A percentile compares a stretch with the other conserved stretches of the same genome.
Conservation (phyloP, 192 early-diverging fungal genomes). For the Umbelopsis sp. region DNA sequence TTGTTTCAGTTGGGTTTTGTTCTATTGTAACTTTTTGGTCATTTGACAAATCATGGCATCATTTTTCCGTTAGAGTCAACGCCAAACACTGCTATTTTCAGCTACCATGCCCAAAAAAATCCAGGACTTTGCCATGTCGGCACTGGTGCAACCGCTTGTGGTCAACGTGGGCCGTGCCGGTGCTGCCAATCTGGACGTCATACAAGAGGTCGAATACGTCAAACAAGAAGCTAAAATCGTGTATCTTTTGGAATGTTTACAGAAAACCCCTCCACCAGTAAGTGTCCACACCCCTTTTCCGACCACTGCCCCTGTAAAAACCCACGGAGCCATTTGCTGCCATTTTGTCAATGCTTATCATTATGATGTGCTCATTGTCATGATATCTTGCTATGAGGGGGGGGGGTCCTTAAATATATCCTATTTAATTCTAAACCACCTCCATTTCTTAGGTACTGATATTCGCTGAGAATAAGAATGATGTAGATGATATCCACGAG, state of each 20-base stretch:
- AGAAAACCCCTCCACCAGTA: conserved; percentile 95
- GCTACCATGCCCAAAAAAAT: conserved; percentile 97
- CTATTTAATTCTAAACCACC: no score
- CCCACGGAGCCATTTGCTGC: no score
- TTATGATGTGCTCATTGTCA: no score
- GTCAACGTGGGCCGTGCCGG: conserved; percentile 99
- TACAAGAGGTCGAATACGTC: conserved; percentile 97
- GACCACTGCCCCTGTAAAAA: not conserved
- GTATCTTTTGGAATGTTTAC: conserved; percentile 92
- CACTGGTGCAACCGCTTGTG: conserved; percentile 85
- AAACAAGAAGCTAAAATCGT: conserved; percentile 95
- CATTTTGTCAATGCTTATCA: no score
- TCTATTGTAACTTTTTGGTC: no score
- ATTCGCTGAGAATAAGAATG: conserved; percentile 99
- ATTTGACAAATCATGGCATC: no score
- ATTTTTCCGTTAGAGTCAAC: conserved; percentile 62
- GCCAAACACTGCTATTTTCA: conserved; percentile 94
- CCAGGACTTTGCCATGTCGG: conserved; percentile 91
- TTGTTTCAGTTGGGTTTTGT: not conserved
- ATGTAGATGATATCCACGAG: conserved; percentile 99
- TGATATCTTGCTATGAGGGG: no score
- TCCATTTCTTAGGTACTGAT: conserved; percentile 69
- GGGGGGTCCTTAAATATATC: no score
- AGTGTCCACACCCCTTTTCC: conserved; percentile 10
- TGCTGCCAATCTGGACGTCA: conserved; percentile 94